These are phyloP conservation scores for Colletotrichum sp. DNA, from an alignment of 2,329 filamentous ascomycete species.

Conservation along the genomic window DNA sequence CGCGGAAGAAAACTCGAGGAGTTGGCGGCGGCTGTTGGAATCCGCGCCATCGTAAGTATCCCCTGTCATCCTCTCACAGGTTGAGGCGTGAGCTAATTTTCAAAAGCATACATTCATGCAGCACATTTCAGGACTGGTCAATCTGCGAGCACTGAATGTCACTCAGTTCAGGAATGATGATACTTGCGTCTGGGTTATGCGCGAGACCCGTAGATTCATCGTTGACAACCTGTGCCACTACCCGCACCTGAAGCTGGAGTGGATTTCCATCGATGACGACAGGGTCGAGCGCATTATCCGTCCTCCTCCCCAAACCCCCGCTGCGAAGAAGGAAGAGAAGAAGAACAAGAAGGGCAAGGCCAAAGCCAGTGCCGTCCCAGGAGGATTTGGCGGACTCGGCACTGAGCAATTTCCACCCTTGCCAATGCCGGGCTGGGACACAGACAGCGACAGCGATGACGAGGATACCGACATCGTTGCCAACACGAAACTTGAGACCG, in stretches of 20 bases:
- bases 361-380: constrained; percentile 2
- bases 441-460: constrained; percentile 38
- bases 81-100: constrained; percentile 11
- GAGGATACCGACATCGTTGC: constrained; percentile 27
- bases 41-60: constrained; percentile 57
- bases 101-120: constrained; percentile 63
- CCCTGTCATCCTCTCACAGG: not conserved
- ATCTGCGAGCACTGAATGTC: constrained; percentile 61
- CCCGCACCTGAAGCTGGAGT: constrained; percentile 61
- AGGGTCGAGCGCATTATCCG: constrained; percentile 55
- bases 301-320: constrained; percentile 33
- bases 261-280: constrained; percentile 60
- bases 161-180: constrained; percentile 60
- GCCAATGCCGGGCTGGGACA: constrained; percentile 29
- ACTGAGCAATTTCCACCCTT: constrained; percentile 28
- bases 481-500: constrained; percentile 38
- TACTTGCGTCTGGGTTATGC: constrained; percentile 60
- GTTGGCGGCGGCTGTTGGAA: constrained; percentile 60
- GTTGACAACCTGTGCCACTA: constrained; percentile 63
- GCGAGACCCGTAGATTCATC: constrained; percentile 63
- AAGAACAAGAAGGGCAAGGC: constrained; percentile 26
- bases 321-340: constrained; percentile 30
- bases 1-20: constrained; percentile 57
- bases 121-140: constrained; percentile 50
- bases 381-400: constrained; percentile 11